Evolutionary conservation across 345 rosid genomes (phyloP).

Genomic region (Psidium friedrichsthalianum): DNA sequence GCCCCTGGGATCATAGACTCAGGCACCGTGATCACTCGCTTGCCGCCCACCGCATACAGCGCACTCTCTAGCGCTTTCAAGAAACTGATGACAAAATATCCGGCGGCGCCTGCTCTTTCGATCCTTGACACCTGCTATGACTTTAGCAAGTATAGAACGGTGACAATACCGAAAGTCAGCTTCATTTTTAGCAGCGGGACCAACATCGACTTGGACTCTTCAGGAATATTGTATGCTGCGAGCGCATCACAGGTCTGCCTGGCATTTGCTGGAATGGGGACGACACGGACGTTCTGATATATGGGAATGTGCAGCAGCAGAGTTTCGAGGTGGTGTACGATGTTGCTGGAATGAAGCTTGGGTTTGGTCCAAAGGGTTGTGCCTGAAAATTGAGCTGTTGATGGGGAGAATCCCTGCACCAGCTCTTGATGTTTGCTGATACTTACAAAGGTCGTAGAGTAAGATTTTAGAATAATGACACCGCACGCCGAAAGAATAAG

Average conservation of each 20-base stretch:
- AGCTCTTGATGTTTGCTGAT: background rate
- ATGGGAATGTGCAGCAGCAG: conserved; percentile 71
- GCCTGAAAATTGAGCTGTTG: conserved; percentile 8
- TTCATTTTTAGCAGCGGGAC: conserved; percentile 36
- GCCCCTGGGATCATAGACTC: conserved; percentile 71
- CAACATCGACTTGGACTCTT: conserved; percentile 25
- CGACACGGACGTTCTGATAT: conserved; percentile 31
- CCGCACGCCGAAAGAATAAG: background rate
- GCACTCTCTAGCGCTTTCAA: conserved; percentile 34
- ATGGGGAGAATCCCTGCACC: background rate
- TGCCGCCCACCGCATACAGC: conserved; percentile 55
- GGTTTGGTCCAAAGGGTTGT: conserved; percentile 58
- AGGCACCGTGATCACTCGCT: conserved; percentile 76
- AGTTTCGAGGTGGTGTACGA: conserved; percentile 70
- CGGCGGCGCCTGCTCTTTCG: conserved; percentile 34
- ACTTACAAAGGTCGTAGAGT: background rate
- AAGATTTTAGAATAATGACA: background rate
- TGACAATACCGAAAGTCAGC: conserved; percentile 36
- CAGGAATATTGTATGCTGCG: conserved; percentile 35
- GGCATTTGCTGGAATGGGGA: conserved; percentile 66
- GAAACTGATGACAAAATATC: conserved; percentile 45
- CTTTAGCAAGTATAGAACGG: conserved; percentile 18
- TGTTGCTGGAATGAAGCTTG: conserved; percentile 42
- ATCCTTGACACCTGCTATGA: conserved; percentile 83
- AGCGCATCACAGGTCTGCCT: conserved; percentile 53